phyloP scores from a whole-genome alignment of 495 filamentous ascomycete genomes.

The Articulospora tetracladia region DNA sequence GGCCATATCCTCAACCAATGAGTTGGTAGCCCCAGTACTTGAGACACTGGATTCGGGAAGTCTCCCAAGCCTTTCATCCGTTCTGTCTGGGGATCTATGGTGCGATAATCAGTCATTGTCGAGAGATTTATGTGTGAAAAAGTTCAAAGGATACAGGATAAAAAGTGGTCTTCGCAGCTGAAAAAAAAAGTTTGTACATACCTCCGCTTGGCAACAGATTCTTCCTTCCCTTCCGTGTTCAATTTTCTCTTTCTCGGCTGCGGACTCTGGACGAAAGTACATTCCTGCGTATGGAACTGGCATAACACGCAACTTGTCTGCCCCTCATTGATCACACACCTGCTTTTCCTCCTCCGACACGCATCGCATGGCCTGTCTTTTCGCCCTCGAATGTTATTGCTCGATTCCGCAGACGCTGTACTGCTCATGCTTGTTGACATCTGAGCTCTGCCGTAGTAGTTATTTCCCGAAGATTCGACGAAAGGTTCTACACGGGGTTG shows the following conservation, averaged over 20 bases:
- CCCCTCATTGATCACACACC: slow-evolving; percentile 83
- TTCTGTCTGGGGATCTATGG: slow-evolving; percentile 45
- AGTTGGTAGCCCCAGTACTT: slow-evolving; percentile 45
- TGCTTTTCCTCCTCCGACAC: slow-evolving; percentile 78
- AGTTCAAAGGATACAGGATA: slow-evolving; percentile 9
- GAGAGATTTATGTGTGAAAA: background rate
- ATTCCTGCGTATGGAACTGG: slow-evolving; percentile 56
- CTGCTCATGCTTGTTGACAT: slow-evolving; percentile 40
- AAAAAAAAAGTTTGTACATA: slow-evolving; percentile 35
- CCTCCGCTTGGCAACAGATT: slow-evolving; percentile 51
- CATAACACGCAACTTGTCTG: slow-evolving; percentile 60
- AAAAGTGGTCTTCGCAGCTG: slow-evolving; percentile 25
- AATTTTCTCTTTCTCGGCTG: slow-evolving; percentile 72
- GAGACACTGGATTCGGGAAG: slow-evolving; percentile 50
- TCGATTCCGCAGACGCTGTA: slow-evolving; percentile 44
- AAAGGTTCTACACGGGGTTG: slow-evolving; percentile 29
- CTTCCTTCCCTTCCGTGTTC: slow-evolving; percentile 55
- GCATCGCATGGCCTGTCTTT: slow-evolving; percentile 46
- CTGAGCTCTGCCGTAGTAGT: slow-evolving; percentile 35
- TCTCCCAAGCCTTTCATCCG: slow-evolving; percentile 48
- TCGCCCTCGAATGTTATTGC: slow-evolving; percentile 38
- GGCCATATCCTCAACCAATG: slow-evolving; percentile 56
- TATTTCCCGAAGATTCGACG: slow-evolving; percentile 21
- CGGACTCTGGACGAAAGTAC: slow-evolving; percentile 62
- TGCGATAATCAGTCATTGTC: slow-evolving; percentile 10